Base-by-base conservation (phyloP, 306 rosid species). In the Elaeagnus macrophylla region DNA sequence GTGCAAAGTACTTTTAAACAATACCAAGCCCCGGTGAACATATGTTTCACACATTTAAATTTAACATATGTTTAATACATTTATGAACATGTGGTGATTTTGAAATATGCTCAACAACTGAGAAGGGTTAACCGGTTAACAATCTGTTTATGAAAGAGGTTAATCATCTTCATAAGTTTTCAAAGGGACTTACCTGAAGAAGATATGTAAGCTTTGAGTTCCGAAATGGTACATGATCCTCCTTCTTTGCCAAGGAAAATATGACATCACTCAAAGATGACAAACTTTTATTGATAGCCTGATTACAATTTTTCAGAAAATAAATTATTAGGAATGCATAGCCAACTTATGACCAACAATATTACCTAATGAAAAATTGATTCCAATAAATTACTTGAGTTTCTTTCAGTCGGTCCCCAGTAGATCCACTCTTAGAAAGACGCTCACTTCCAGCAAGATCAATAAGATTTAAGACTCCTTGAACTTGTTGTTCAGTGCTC, bases 381-480 rank as follows among this genome's bases (percentile, higher is more conserved):
- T 37, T 61, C 53, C 12, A 56, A 67, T 18, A 14, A 49, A 35
- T 60, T 78, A 91, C 99, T 73, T 91, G 99, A 67, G 99, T 91
- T 81, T 91, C 99, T 73, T 71, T 87, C 67, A 91, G 64, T 59
- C 96, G 99, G 55, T 91, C 99, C 10, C 99, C 99, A 0, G 95
- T 80, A 13, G 99, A 91, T 4, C 96, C 96, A 35, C 99, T 91
- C 74, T 86, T 91, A 13, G 96, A 84, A 67, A 91, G 99, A 10
- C 99, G 96, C 70, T 91, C 99, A 38, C 99, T 91, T 25, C 99
- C 99, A 51, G 99, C 96, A 64, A 91, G 99, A 87, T 91, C 99
- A 39, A 91, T 87, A 43, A 91, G 94, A 67, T 91, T 91, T 71
- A 91, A 63, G 53, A 91, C 55, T 17, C 99, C 99, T 82, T 91